These are phyloP conservation scores for Skeletonema potamos DNA, from an alignment of 108 stramenopile genomes.

Conservation along the genomic window DNA sequence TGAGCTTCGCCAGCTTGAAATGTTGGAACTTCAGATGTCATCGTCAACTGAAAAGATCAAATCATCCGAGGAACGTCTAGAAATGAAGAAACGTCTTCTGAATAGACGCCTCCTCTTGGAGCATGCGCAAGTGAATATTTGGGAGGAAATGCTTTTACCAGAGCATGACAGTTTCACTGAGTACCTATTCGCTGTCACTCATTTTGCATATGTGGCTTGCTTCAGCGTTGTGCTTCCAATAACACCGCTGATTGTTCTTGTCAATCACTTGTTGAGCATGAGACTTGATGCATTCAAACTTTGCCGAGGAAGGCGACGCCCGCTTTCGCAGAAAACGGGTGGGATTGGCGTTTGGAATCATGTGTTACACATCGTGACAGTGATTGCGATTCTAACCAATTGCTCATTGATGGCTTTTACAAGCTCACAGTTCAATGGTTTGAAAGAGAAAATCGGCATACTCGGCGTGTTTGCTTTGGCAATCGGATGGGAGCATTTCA, in stretches of 20 bases:
- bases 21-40: conserved; percentile 51
- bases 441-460: conserved; percentile 54
- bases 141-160: conserved; percentile 84
- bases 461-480: conserved; percentile 71
- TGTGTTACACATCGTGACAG: conserved; percentile 93
- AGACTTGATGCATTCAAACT: conserved; percentile 97
- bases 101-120: conserved; percentile 83
- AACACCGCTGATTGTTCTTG: conserved; percentile 88
- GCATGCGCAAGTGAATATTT: conserved; percentile 83
- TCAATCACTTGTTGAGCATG: conserved; percentile 94
- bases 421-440: conserved; percentile 54
- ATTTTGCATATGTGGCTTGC: conserved; percentile 95
- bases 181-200: conserved; percentile 88
- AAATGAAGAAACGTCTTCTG: conserved; percentile 50
- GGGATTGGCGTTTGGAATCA: conserved; percentile 97
- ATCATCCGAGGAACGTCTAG: conserved; percentile 33
- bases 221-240: conserved; percentile 96
- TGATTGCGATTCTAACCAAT: conserved; percentile 95
- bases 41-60: conserved; percentile 23
- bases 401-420: conserved; percentile 94
- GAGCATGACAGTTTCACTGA: conserved; percentile 92
- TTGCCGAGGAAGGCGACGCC: conserved; percentile 86
- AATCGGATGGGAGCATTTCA: conserved; percentile 88
- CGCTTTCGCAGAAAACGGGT: conserved; percentile 88
- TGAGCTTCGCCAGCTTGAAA: conserved; percentile 62